Evolutionary conservation across 2,329 filamentous ascomycete genomes (phyloP).

Genomic region (Epichloe baconii): DNA sequence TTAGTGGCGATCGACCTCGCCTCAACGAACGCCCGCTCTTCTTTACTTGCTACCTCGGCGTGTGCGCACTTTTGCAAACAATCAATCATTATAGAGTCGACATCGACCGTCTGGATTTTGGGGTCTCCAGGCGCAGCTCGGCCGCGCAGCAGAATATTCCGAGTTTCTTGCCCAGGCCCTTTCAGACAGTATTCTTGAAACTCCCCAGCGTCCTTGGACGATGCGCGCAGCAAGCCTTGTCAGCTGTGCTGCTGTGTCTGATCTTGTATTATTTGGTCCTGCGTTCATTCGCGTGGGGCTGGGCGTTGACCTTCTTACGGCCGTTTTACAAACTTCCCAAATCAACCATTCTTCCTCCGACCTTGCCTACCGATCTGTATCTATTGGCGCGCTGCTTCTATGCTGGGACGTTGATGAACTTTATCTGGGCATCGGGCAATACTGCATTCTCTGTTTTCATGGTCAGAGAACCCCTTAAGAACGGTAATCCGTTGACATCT

Average conservation of each 20-base stretch:
- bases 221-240: slow-evolving; percentile 26
- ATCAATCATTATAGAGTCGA: slow-evolving; percentile 58
- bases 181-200: slow-evolving; percentile 24
- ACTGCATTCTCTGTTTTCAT: slow-evolving; percentile 69
- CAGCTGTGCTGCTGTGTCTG: slow-evolving; percentile 31
- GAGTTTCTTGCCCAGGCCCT: slow-evolving; percentile 15
- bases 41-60: slow-evolving; percentile 55
- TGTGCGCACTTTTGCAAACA: slow-evolving; percentile 59
- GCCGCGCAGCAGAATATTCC: slow-evolving; percentile 11
- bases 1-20: slow-evolving; percentile 56
- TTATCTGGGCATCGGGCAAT: slow-evolving; percentile 69
- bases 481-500: slow-evolving; percentile 66
- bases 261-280: slow-evolving; percentile 51
- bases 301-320: slow-evolving; percentile 56
- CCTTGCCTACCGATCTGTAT: slow-evolving; percentile 43
- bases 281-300: slow-evolving; percentile 52
- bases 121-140: slow-evolving; percentile 13
- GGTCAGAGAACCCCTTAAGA: slow-evolving; percentile 69
- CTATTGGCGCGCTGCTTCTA: slow-evolving; percentile 42
- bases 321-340: slow-evolving; percentile 65
- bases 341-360: slow-evolving; percentile 48
- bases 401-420: slow-evolving; percentile 52
- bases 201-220: slow-evolving; percentile 27
- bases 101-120: slow-evolving; percentile 48
- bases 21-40: slow-evolving; percentile 83